Evolutionary conservation across 208 protist genomes (phyloP).

Genomic region (Leishmania aethiopica): DNA sequence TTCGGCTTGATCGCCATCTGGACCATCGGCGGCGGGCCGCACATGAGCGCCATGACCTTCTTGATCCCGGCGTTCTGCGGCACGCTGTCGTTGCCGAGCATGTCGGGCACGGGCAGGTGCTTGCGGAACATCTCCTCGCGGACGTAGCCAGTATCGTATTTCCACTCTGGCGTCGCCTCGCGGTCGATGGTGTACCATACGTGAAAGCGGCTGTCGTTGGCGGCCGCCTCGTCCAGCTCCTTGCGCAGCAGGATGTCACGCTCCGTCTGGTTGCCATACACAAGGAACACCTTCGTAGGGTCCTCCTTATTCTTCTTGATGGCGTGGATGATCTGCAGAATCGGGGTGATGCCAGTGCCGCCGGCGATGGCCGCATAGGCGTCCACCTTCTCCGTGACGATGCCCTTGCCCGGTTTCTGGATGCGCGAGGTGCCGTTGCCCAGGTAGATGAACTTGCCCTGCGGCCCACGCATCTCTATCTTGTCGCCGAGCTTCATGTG

Average conservation of each 20-base stretch:
- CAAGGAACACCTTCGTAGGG: constrained; percentile 80
- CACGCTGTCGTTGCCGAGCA: constrained; percentile 29
- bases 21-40: constrained; percentile 89
- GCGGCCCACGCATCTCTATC: constrained; percentile 89
- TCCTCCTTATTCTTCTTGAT: constrained; percentile 76
- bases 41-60: constrained; percentile 75
- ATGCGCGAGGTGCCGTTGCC: constrained; percentile 45
- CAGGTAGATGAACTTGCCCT: constrained; percentile 90
- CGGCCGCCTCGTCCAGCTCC: constrained; percentile 75
- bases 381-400: constrained; percentile 36
- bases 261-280: constrained; percentile 91
- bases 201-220: constrained; percentile 51
- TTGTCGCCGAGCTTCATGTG: constrained; percentile 75
- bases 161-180: constrained; percentile 52
- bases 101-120: constrained; percentile 54
- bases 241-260: constrained; percentile 92
- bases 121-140: constrained; percentile 75
- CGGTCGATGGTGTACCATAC: constrained; percentile 86
- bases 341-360: constrained; percentile 93
- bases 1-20: constrained; percentile 84
- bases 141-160: constrained; percentile 72
- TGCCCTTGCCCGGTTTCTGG: constrained; percentile 31
- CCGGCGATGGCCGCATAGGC: constrained; percentile 76
- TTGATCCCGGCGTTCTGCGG: constrained; percentile 38
- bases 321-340: constrained; percentile 90